These are phyloP conservation scores for Zygosaccharomyces rouxii DNA, from an alignment of 805 yeast species.

Conservation along the genomic window DNA sequence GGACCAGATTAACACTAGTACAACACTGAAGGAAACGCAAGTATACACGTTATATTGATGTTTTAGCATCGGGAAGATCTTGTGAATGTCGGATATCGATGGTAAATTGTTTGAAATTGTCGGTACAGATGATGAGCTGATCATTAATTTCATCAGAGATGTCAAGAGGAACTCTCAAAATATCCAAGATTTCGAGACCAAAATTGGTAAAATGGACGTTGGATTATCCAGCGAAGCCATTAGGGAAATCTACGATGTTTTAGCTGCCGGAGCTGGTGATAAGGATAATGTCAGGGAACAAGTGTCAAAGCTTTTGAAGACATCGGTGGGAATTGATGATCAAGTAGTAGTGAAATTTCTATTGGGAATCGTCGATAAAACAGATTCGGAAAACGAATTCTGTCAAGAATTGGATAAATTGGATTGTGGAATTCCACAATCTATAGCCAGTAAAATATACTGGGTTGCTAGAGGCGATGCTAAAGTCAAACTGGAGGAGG, in stretches of 20 bases:
- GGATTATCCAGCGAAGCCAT: slow-evolving; percentile 29
- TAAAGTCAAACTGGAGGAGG: slow-evolving; percentile 10
- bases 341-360: slow-evolving; percentile 25
- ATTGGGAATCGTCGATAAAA: slow-evolving; percentile 14
- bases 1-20: background rate
- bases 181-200: slow-evolving; percentile 35
- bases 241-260: slow-evolving; percentile 11
- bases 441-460: slow-evolving; percentile 13
- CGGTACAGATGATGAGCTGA: slow-evolving; percentile 41
- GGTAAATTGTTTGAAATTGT: slow-evolving; percentile 21
- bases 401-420: slow-evolving; percentile 16
- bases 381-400: slow-evolving; percentile 13
- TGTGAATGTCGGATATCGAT: slow-evolving; percentile 9
- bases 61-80: background rate
- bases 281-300: slow-evolving; percentile 4
- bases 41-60: background rate
- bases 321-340: slow-evolving; percentile 19
- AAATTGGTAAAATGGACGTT: slow-evolving; percentile 42
- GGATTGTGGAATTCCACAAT: slow-evolving; percentile 23
- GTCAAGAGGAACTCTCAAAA: slow-evolving; percentile 35
- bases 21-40: background rate
- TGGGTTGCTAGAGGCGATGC: background rate
- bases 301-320: slow-evolving; percentile 13
- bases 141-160: slow-evolving; percentile 45
- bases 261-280: slow-evolving; percentile 3